Evolutionary conservation across 768 basidiomycete species (phyloP).

Genomic region (Leccinum subtestaceum): DNA sequence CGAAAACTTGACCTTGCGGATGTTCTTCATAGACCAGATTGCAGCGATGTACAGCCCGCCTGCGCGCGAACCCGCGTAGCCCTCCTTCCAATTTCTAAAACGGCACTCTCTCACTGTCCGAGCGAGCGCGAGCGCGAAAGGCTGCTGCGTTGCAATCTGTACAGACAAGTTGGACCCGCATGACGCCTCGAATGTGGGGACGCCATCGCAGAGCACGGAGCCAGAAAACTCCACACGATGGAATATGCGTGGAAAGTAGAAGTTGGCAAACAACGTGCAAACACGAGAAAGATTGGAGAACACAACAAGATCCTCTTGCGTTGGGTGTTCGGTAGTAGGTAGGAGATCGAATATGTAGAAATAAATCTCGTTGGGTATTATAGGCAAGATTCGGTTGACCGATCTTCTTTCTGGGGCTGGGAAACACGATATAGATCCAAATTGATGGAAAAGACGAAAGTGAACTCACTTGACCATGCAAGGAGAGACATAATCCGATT

Average conservation of each 20-base stretch:
- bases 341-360: constrained; percentile 29
- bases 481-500: too few relatives aligned
- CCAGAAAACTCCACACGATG: constrained; percentile 26
- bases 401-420: constrained; percentile 22
- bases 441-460: too few relatives aligned
- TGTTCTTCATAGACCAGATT: constrained; percentile 14
- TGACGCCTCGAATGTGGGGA: background rate
- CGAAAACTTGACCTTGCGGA: constrained; percentile 14
- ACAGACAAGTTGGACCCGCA: background rate
- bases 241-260: constrained; percentile 41
- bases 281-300: constrained; percentile 35
- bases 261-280: constrained; percentile 42
- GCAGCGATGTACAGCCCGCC: constrained; percentile 1
- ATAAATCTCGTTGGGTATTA: constrained; percentile 47
- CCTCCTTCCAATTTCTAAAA: constrained; percentile 5
- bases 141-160: background rate
- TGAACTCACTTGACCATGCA: too few relatives aligned
- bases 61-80: background rate
- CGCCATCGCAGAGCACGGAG: constrained; percentile 6
- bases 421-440: background rate
- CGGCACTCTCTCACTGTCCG: background rate
- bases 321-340: constrained; percentile 4
- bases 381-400: constrained; percentile 12
- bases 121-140: background rate
- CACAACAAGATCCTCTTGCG: constrained; percentile 7